Percentiles rank a stretch among this genome's conserved stretches.
phyloP scores from a whole-genome alignment of 2,329 filamentous ascomycete genomes.

The Colletotrichum navitas region DNA sequence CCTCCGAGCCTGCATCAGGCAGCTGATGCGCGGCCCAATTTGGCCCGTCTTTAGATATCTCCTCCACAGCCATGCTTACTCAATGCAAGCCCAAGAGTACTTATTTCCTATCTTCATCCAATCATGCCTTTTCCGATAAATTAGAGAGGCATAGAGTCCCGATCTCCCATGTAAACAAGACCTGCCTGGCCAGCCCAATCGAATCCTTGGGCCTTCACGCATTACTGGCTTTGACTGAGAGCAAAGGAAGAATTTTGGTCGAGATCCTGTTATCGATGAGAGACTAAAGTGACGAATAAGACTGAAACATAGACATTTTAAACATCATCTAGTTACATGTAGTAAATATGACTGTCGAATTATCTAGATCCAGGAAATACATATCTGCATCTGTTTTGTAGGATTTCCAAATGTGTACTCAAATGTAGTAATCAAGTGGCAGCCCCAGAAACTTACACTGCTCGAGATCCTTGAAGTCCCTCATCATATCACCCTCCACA shows the following conservation, averaged over 20 bases:
- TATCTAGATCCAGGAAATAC: background rate
- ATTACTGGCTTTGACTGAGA: background rate
- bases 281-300: background rate
- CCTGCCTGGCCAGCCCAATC: background rate
- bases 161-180: background rate
- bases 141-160: background rate
- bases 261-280: background rate
- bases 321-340: background rate
- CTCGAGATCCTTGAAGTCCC: conserved; percentile 58
- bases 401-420: conserved; percentile 17
- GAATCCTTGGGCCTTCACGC: background rate
- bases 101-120: background rate
- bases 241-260: no score
- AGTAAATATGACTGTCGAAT: background rate
- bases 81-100: no score
- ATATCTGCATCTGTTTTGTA: background rate
- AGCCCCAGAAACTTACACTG: conserved; percentile 60
- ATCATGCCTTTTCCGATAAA: background rate
- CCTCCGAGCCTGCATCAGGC: background rate
- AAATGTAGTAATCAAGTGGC: conserved; percentile 54
- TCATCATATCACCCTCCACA: conserved; percentile 45
- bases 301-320: background rate
- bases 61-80: background rate
- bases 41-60: background rate
- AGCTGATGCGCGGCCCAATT: conserved; percentile 4